phyloP scores from a whole-genome alignment of 1,284 basidiomycete species.

The Leccinum solheimii region DNA sequence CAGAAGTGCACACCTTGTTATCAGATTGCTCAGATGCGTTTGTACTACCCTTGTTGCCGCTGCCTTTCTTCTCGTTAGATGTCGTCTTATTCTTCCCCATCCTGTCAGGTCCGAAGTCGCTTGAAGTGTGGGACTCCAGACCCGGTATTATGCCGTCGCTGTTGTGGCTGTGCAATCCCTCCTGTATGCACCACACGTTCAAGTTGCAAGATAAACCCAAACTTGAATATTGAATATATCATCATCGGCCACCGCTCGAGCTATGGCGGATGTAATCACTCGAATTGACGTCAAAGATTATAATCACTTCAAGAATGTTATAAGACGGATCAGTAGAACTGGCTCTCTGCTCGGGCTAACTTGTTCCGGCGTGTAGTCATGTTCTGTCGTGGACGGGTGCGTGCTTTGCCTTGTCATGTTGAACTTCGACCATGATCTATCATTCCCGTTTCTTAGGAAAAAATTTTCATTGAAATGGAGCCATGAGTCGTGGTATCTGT shows the following conservation, averaged over 20 bases:
- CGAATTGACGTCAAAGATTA: no score
- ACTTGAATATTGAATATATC: no score
- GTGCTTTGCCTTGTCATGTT: constrained; percentile 29
- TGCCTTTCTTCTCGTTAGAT: constrained; percentile 41
- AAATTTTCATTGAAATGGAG: constrained; percentile 93
- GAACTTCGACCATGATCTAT: neutral
- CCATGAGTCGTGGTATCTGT: constrained; percentile 94
- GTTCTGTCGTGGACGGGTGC: constrained; percentile 96
- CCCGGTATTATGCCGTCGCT: no score
- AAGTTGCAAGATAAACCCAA: no score
- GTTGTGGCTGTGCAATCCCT: constrained; percentile 12
- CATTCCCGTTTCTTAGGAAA: constrained; percentile 58
- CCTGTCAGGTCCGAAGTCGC: neutral
- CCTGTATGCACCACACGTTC: no score
- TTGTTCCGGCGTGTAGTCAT: constrained; percentile 58
- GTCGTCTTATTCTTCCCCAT: constrained; percentile 57
- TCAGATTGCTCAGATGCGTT: constrained; percentile 35
- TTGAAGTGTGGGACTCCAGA: no score
- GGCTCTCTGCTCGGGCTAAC: constrained; percentile 9
- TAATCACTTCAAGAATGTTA: constrained; percentile 80
- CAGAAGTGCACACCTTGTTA: constrained; percentile 26
- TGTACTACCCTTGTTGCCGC: constrained; percentile 23
- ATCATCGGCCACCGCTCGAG: neutral
- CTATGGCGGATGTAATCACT: constrained; percentile 80
- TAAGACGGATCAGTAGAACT: constrained; percentile 44